Evolutionary conservation across 176 grass and related monocot species (phyloP), one percentile per base, ranked within the genome.

Genomic region (Ananas comosus): DNA sequence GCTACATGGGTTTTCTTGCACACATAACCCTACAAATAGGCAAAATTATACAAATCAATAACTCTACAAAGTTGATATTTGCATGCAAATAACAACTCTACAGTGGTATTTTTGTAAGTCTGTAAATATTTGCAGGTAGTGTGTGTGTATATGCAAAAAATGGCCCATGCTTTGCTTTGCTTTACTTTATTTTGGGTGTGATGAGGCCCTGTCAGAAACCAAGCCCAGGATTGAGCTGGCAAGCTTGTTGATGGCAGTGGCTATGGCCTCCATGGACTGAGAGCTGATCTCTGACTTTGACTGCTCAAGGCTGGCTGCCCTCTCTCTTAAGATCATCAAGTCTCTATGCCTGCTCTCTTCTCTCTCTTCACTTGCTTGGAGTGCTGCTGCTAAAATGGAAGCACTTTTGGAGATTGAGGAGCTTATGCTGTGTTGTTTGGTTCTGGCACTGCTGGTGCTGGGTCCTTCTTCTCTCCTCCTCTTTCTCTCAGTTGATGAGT

Each of bases 241-340:
- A 25, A 77, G 75, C 75, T 77, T 68, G 65, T 77, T 69, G 75
- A 77, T 63, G 66, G 75, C 65, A 27, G 65, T 61, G 13, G 75
- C 75, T n/a, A 77, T 29, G 42, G 66, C 51, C 2, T 68, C 53
- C 75, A 63, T 69, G 75, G 66, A 69, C 75, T 77, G 75, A 14
- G 24, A 12, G 19, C 66, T 61, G 17, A 13, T 63, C 53, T 77
- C 51, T 28, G 65, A 59, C 66, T 77, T 77, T 48, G 75, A 69
- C 66, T 69, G 51, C 66, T 77, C 75, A 12, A 77, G 28, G 12
- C 63, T 69, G 50, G 75, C 66, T 66, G 69, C 51, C 48, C 75
- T 61, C 53, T 69, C 50, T 53, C 69, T 52, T 17, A 77, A 59
- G 29, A 17, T 61, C 51, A 77, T 48, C 5, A 57, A 52, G 61